These are phyloP conservation scores for Salix brachista DNA, from an alignment of 345 rosid species.

Conservation along the genomic window DNA sequence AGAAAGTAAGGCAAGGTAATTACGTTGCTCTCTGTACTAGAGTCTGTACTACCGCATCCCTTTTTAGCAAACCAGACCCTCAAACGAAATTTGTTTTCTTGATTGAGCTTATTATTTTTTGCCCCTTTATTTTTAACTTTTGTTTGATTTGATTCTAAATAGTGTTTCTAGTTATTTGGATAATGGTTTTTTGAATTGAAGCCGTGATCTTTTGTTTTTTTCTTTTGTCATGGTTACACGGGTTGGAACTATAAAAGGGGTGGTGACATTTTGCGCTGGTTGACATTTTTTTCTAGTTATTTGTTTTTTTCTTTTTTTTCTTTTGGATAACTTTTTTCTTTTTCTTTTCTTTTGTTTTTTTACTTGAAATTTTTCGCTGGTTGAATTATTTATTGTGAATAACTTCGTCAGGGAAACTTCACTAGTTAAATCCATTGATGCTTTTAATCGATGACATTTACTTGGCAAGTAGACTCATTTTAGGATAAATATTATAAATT, in stretches of 20 bases:
- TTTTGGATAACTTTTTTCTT: too few species aligned
- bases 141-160: background rate
- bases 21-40: background rate
- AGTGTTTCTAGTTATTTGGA: background rate
- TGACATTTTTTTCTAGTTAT: too few species aligned
- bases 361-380: background rate
- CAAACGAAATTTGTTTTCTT: background rate
- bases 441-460: too few species aligned
- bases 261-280: too few species aligned
- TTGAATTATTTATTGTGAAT: background rate
- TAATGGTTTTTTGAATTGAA: background rate
- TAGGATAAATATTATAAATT: background rate
- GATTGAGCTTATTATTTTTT: background rate
- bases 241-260: background rate
- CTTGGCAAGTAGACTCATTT: too few species aligned
- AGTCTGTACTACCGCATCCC: background rate
- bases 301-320: too few species aligned
- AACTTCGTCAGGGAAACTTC: background rate
- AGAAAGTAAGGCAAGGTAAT: conserved; percentile 61
- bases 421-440: background rate
- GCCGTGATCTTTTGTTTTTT: background rate
- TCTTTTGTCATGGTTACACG: background rate
- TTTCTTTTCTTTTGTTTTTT: too few species aligned
- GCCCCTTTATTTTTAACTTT: too few species aligned
- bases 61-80: background rate